These are phyloP conservation scores for Calonectria pseudoturangicola DNA, from an alignment of 2,329 filamentous ascomycete genomes.

Conservation along the genomic window DNA sequence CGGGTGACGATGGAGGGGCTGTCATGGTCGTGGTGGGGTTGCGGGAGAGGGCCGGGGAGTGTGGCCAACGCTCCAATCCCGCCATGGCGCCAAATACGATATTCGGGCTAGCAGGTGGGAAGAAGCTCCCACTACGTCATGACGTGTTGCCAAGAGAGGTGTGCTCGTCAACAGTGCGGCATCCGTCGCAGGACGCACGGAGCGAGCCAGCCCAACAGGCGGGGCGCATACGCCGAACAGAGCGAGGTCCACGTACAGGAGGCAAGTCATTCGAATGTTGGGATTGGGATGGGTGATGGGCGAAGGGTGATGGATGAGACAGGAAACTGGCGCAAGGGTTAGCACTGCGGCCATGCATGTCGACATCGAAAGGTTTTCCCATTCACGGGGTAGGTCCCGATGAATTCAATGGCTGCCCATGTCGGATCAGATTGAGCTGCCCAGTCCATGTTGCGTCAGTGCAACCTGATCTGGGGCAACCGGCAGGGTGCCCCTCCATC, in stretches of 20 bases:
- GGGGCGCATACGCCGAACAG: not conserved
- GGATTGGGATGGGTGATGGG: too few species aligned
- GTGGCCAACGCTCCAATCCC: slow-evolving; percentile 33
- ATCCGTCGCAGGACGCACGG: slow-evolving; percentile 8
- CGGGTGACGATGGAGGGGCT: slow-evolving; percentile 35
- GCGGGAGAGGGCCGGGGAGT: slow-evolving; percentile 18
- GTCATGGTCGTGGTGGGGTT: slow-evolving; percentile 32
- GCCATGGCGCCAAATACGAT: slow-evolving; percentile 27
- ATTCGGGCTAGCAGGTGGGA: not conserved
- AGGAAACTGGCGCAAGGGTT: slow-evolving; percentile 2
- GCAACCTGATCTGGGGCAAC: slow-evolving; percentile 33
- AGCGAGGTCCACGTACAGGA: slow-evolving; percentile 16
- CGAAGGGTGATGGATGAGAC: not conserved
- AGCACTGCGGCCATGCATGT: slow-evolving; percentile 15
- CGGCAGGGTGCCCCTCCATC: slow-evolving; percentile 24
- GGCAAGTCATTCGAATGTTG: not conserved
- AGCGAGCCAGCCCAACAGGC: not conserved
- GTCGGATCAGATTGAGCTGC: slow-evolving; percentile 14
- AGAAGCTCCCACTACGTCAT: slow-evolving; percentile 30
- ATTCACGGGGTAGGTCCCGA: not conserved
- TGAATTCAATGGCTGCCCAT: slow-evolving; percentile 13
- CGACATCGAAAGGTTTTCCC: slow-evolving; percentile 17
- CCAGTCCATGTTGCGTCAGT: slow-evolving; percentile 26
- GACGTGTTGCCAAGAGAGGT: slow-evolving; percentile 27
- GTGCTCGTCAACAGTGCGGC: not conserved